Conservation (phyloP, 768 basidiomycete species). For the Rhodotorula graminis region DNA sequence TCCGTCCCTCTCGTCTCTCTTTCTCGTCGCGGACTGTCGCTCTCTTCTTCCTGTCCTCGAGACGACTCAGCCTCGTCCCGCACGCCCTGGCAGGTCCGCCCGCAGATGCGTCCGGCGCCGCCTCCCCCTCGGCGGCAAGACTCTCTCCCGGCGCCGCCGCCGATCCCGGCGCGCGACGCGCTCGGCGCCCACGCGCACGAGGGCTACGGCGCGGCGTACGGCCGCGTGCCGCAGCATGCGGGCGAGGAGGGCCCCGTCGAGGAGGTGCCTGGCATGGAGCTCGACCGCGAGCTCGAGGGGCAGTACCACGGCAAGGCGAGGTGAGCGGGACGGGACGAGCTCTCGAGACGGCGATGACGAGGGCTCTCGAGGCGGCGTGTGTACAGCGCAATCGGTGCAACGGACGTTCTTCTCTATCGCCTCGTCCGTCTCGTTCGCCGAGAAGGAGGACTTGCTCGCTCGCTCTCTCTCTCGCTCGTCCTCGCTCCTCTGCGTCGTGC, state of each 20-base stretch:
- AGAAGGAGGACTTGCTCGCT: too few species aligned
- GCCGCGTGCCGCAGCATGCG: conserved; percentile 49
- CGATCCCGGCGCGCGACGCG: conserved; percentile 74
- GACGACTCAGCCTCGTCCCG: neutral
- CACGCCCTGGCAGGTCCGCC: conserved; percentile 17
- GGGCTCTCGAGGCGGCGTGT: too few species aligned
- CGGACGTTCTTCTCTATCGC: too few species aligned
- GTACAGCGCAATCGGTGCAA: too few species aligned
- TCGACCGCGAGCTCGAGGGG: conserved; percentile 66
- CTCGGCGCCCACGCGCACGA: conserved; percentile 75
- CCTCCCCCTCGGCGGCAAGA: neutral
- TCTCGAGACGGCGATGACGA: too few species aligned
- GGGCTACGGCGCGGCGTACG: conserved; percentile 50
- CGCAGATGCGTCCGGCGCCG: neutral
- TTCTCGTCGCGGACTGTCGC: too few species aligned
- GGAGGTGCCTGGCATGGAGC: conserved; percentile 78
- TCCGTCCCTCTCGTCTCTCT: conserved; percentile 55
- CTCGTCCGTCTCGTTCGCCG: too few species aligned
- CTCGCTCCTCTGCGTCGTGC: too few species aligned
- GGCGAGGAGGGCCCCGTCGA: conserved; percentile 55
- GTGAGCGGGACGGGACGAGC: neutral
- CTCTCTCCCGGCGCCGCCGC: conserved; percentile 48
- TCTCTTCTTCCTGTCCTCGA: neutral
- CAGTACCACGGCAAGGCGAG: neutral
- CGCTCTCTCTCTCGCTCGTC: too few species aligned